phyloP scores from a whole-genome alignment of 2,329 filamentous ascomycete genomes.

The Teratosphaeria destructans region DNA sequence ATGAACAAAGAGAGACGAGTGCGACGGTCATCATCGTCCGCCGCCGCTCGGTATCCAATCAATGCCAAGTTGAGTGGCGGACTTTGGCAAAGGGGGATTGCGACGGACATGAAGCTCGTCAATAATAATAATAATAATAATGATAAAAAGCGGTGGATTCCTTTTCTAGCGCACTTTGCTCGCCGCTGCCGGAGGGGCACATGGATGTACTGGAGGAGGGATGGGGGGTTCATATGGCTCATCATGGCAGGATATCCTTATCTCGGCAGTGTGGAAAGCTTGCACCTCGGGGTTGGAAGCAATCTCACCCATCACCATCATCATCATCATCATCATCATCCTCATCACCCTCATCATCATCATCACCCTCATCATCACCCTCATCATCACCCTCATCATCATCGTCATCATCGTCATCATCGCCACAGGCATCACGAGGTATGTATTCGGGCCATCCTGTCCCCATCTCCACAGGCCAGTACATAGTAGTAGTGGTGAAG shows the following conservation, averaged over 20 bases:
- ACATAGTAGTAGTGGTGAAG: too few species aligned
- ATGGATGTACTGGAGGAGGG: too few species aligned
- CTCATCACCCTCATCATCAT: too few species aligned
- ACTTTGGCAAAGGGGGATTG: neutral
- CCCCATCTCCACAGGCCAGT: slow-evolving; percentile 1
- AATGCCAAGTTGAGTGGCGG: neutral
- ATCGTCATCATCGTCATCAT: too few species aligned
- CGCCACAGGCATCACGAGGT: neutral
- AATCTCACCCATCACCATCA: neutral
- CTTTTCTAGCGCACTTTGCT: neutral
- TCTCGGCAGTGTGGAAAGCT: neutral
- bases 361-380: too few species aligned
- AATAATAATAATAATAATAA: neutral
- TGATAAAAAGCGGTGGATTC: neutral
- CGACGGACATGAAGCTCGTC: neutral
- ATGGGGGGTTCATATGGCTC: too few species aligned
- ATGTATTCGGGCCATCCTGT: neutral
- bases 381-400: too few species aligned
- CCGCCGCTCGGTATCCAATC: slow-evolving; percentile 2
- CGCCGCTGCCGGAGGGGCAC: slow-evolving; percentile 10
- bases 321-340: too few species aligned
- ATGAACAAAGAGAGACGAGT: neutral
- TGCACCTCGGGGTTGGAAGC: slow-evolving; percentile 1
- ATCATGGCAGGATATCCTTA: neutral
- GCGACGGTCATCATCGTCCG: neutral